Conservation (phyloP, 1,139 yeast genomes). For the Sugiyamaella neomexicana region DNA sequence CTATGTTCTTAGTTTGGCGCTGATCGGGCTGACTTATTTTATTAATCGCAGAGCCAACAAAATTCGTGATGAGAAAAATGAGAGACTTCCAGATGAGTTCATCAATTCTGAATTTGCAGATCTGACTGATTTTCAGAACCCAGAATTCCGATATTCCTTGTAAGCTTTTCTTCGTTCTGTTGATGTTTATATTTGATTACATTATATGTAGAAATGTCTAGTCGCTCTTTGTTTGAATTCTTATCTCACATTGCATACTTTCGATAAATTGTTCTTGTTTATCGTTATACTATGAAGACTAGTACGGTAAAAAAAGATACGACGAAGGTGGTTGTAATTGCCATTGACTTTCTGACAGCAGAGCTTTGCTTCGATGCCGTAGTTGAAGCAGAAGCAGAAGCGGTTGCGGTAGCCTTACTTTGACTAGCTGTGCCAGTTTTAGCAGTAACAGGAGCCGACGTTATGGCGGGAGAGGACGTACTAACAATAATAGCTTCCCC, state of each 20-base stretch:
- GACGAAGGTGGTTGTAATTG: background rate
- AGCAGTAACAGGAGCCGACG: background rate
- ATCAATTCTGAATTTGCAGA: slow-evolving; percentile 57
- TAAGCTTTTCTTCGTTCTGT: slow-evolving; percentile 13
- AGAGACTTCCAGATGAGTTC: slow-evolving; percentile 30
- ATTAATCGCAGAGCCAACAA: slow-evolving; percentile 41
- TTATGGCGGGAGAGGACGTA: background rate
- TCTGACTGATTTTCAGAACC: slow-evolving; percentile 66
- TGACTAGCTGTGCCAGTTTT: background rate
- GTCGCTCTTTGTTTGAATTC: background rate
- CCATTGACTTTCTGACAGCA: background rate
- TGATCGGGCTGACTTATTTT: slow-evolving; percentile 35
- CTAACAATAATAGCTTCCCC: background rate
- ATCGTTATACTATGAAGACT: background rate
- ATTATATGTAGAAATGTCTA: background rate
- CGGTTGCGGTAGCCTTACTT: background rate
- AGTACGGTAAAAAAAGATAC: slow-evolving; percentile 1
- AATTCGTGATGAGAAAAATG: slow-evolving; percentile 36
- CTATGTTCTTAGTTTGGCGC: slow-evolving; percentile 32
- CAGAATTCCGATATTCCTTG: slow-evolving; percentile 42
- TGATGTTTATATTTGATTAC: background rate
- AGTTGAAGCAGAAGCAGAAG: background rate
- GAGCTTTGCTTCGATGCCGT: background rate
- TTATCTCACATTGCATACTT: background rate
- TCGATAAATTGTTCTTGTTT: background rate